Conservation (phyloP, 2,329 filamentous ascomycete species). For the Scedosporium boydii region DNA sequence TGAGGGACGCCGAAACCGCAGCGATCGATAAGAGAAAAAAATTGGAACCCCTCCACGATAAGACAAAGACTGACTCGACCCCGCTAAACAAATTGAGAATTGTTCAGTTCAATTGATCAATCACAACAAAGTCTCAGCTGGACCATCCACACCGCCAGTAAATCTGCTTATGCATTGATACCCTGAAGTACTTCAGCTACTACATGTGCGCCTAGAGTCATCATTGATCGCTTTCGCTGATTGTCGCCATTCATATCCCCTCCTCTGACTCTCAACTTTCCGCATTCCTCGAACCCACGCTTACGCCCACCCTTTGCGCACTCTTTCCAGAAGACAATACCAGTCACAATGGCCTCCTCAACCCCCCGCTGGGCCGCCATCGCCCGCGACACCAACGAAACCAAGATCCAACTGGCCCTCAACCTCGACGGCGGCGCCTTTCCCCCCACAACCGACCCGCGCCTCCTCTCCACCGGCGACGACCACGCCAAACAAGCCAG, state of each 20-base stretch:
- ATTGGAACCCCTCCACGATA: neutral
- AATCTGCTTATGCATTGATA: neutral
- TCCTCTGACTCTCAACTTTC: neutral
- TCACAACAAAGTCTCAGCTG: neutral
- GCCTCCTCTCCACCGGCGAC: conserved; percentile 33
- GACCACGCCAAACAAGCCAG: conserved; percentile 77
- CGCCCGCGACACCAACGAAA: conserved; percentile 92
- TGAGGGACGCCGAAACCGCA: neutral
- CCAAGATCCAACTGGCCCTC: conserved; percentile 85
- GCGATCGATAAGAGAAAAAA: neutral
- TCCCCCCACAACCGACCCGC: conserved; percentile 52
- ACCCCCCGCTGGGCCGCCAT: conserved; percentile 61
- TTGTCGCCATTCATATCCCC: neutral
- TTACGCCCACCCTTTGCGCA: neutral
- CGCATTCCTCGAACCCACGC: neutral
- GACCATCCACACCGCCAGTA: conserved; percentile 3
- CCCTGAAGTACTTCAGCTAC: neutral
- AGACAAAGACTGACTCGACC: neutral
- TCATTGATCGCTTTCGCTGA: neutral
- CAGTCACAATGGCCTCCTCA: neutral
- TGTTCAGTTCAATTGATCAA: neutral
- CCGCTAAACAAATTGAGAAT: neutral
- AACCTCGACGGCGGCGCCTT: conserved; percentile 86
- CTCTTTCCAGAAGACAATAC: neutral
- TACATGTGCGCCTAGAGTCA: neutral